Conservation (phyloP, 345 rosid species). For the Ricinus communis region DNA sequence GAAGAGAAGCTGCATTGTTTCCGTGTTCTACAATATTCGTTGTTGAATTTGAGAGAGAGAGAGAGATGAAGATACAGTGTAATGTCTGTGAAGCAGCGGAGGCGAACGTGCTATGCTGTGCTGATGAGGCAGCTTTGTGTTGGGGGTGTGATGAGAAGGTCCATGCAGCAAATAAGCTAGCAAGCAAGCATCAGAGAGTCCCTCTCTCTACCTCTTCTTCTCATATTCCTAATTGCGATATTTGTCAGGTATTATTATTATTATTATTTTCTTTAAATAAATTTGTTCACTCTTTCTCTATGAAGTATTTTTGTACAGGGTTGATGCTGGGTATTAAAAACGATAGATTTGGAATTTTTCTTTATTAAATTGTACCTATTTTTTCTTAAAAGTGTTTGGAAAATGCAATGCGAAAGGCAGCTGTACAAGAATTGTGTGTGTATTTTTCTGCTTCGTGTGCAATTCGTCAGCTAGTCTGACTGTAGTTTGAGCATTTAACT, state of each 20-base stretch:
- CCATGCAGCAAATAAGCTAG: conserved; percentile 96
- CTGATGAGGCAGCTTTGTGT: conserved; percentile 99
- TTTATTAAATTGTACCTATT: too few relatives aligned
- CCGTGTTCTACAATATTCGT: too few relatives aligned
- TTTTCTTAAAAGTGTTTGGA: too few relatives aligned
- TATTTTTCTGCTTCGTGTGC: too few relatives aligned
- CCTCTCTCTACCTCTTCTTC: conserved; percentile 66
- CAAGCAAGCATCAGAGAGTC: conserved; percentile 91
- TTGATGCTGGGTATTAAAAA: too few relatives aligned
- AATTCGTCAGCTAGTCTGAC: too few relatives aligned
- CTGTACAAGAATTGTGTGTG: too few relatives aligned
- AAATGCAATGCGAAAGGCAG: too few relatives aligned
- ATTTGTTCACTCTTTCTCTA: not conserved
- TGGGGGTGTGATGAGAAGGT: conserved; percentile 84
- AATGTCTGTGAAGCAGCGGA: conserved; percentile 94
- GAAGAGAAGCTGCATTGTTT: too few relatives aligned
- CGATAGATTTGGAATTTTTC: too few relatives aligned
- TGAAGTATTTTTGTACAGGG: not conserved
- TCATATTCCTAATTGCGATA: conserved; percentile 90
- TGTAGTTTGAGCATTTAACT: too few relatives aligned
- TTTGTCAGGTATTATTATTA: conserved; percentile 72
- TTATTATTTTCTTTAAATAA: not conserved
- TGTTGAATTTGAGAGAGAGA: not conserved
- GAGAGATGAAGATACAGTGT: conserved; percentile 90
- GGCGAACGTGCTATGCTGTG: conserved; percentile 92